Conservation (phyloP, 108 stramenopile species). For the Pseudonitzschia multiseries region DNA sequence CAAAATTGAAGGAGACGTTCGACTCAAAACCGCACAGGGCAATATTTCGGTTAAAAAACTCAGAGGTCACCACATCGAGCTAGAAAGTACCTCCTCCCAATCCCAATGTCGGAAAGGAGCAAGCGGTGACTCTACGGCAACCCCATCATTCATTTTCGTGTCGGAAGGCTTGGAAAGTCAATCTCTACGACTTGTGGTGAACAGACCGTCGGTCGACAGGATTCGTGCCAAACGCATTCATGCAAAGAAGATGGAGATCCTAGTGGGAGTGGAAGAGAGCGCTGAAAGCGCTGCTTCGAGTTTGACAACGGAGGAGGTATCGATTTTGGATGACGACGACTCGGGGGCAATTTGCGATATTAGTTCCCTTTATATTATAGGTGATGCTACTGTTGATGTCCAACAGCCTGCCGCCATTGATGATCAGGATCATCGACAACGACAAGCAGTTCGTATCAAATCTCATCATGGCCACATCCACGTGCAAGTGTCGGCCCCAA, state of each 20-base stretch:
- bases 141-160: constrained; percentile 39
- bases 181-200: constrained; percentile 33
- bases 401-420: constrained; percentile 12
- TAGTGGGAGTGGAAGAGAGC: constrained; percentile 12
- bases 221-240: constrained; percentile 78
- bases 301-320: not conserved
- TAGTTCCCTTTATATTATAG: constrained; percentile 70
- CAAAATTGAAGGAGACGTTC: constrained; percentile 79
- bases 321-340: constrained; percentile 67
- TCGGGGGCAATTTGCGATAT: constrained; percentile 72
- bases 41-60: constrained; percentile 64
- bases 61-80: constrained; percentile 60
- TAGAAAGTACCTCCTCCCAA: constrained; percentile 23
- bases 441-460: constrained; percentile 66
- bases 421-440: not conserved
- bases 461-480: constrained; percentile 70
- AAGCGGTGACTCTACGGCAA: constrained; percentile 4
- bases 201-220: constrained; percentile 37
- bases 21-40: constrained; percentile 50
- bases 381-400: constrained; percentile 31
- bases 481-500: constrained; percentile 25
- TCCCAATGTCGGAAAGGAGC: constrained; percentile 3
- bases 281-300: constrained; percentile 9
- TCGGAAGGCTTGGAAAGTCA: constrained; percentile 68
- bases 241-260: constrained; percentile 46